phyloP scores from a whole-genome alignment of 192 early-diverging fungal genomes.

The Coemansia sp. region DNA sequence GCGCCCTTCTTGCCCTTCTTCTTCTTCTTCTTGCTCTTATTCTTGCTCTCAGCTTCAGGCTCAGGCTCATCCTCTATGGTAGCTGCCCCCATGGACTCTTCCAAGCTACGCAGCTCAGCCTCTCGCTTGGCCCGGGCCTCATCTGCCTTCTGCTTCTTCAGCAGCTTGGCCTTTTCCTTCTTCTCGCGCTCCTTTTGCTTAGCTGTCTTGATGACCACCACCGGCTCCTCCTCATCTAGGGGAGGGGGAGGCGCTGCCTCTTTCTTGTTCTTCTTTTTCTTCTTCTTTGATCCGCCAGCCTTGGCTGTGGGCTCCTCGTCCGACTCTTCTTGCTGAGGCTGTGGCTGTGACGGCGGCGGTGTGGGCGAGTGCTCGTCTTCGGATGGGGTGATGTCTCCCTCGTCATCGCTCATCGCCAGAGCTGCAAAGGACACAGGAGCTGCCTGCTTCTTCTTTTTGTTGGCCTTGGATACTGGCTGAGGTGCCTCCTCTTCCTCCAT shows the following conservation, averaged over 20 bases:
- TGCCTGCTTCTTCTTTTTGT: conserved; percentile 32
- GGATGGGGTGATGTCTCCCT: conserved; percentile 34
- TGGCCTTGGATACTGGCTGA: conserved; percentile 14
- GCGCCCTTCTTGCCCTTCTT: conserved; percentile 58
- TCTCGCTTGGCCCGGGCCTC: conserved; percentile 49
- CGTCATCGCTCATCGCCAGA: conserved; percentile 36
- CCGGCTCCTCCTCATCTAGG: conserved; percentile 38
- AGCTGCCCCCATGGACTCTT: conserved; percentile 20
- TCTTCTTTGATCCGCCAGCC: conserved; percentile 17
- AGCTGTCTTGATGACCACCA: conserved; percentile 53
- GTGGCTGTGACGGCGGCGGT: conserved; percentile 5
- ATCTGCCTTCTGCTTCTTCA: conserved; percentile 44
- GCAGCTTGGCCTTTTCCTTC: conserved; percentile 47
- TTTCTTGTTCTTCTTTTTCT: conserved; percentile 40
- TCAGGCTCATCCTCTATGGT: conserved; percentile 22
- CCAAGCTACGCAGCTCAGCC: conserved; percentile 27
- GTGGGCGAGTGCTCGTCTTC: conserved; percentile 16
- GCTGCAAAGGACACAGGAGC: conserved; percentile 17
- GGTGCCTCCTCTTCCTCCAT: not conserved
- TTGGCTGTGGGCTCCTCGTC: conserved; percentile 13
- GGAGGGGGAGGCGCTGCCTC: conserved; percentile 6
- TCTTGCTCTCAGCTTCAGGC: conserved; percentile 23
- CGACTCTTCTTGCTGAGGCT: not conserved
- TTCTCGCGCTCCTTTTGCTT: conserved; percentile 57
- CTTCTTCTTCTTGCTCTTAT: conserved; percentile 57